Conservation (phyloP, 495 filamentous ascomycete genomes). For the Aspergillus hancockii region DNA sequence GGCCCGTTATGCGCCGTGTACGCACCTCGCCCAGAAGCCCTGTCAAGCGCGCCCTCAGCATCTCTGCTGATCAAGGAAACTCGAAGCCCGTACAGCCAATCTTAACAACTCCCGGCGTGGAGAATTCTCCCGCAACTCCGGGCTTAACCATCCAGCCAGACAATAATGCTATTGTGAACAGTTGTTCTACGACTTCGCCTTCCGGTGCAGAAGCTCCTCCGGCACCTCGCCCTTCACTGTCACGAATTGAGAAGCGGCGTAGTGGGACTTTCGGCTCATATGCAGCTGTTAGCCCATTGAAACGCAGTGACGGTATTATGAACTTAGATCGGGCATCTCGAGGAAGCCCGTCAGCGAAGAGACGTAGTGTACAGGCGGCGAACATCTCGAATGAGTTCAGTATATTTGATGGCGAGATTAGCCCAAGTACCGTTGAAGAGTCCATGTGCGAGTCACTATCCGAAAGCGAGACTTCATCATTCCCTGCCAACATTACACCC, state of each 20-base stretch:
- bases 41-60: constrained; percentile 69
- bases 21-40: constrained; percentile 73
- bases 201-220: constrained; percentile 43
- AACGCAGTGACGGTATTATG: constrained; percentile 89
- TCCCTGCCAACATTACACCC: constrained; percentile 29
- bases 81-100: constrained; percentile 45
- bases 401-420: constrained; percentile 61
- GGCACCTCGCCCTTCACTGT: constrained; percentile 49
- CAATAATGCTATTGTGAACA: constrained; percentile 43
- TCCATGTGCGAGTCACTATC: constrained; percentile 27
- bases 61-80: constrained; percentile 72
- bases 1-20: constrained; percentile 52
- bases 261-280: constrained; percentile 49
- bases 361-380: constrained; percentile 75
- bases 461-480: constrained; percentile 28
- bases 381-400: constrained; percentile 63
- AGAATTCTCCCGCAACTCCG: constrained; percentile 48
- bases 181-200: constrained; percentile 43
- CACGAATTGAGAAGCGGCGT: constrained; percentile 47
- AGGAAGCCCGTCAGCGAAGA: constrained; percentile 85
- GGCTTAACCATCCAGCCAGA: constrained; percentile 39
- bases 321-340: constrained; percentile 73
- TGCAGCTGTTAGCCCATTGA: constrained; percentile 80
- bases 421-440: constrained; percentile 22
- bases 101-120: constrained; percentile 50